A percentile compares a stretch with the other conserved stretches of the same genome.
Evolutionary conservation across 768 basidiomycete species (phyloP).

Genomic region (Tulasnella sp.): DNA sequence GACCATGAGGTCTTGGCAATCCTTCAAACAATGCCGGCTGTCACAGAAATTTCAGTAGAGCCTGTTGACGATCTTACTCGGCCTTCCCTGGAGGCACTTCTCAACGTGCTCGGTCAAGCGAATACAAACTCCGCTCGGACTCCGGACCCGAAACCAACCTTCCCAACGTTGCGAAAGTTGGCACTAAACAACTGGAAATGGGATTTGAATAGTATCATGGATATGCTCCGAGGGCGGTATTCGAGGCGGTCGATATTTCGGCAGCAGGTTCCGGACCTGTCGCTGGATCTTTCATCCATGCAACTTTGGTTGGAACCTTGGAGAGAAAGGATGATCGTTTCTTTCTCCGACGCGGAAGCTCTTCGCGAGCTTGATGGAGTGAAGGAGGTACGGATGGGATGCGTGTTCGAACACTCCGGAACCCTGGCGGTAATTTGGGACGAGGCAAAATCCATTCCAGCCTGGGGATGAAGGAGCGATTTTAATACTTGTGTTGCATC

Average conservation of each 20-base stretch:
- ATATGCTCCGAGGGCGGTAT: not conserved
- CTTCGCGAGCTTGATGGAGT: not conserved
- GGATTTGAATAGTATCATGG: not conserved
- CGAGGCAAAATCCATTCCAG: not conserved
- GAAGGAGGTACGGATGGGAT: not conserved
- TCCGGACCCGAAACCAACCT: not conserved
- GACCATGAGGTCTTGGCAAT: too few species aligned
- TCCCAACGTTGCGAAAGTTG: not conserved
- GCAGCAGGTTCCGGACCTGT: not conserved
- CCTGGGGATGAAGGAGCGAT: not conserved
- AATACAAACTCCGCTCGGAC: not conserved
- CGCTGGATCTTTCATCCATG: not conserved
- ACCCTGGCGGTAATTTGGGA: not conserved
- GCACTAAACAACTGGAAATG: not conserved
- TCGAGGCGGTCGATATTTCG: not conserved
- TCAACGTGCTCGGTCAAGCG: not conserved
- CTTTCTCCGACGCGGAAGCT: not conserved
- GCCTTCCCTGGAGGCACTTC: not conserved
- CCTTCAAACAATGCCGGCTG: too few species aligned
- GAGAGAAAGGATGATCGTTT: not conserved
- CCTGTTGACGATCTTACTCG: too few species aligned
- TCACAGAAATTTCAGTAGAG: too few species aligned
- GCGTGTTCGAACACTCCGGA: not conserved
- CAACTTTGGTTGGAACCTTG: not conserved
- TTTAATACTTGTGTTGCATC: too few species aligned